Evolutionary conservation across 805 yeast genomes (phyloP).

Genomic region (Cyberlindnera sargentensis): DNA sequence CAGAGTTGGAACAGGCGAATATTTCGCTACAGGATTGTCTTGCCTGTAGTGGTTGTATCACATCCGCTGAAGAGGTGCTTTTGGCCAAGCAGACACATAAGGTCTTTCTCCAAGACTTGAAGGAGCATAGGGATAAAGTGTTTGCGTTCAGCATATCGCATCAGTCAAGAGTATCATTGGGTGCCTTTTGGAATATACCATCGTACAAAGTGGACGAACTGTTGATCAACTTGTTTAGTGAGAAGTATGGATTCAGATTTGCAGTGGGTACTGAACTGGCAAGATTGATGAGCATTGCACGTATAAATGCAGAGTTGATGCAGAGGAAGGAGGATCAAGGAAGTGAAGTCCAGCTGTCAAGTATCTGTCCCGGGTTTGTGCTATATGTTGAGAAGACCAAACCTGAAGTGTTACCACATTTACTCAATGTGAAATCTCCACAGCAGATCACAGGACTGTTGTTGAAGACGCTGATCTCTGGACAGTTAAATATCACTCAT

Average conservation of each 20-base stretch:
- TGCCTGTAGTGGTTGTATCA: conserved; percentile 96
- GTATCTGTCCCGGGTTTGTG: conserved; percentile 95
- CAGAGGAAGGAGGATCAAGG: conserved; percentile 6
- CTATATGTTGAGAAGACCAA: conserved; percentile 94
- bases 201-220: conserved; percentile 55
- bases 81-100: conserved; percentile 87
- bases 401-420: conserved; percentile 64
- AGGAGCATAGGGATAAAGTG: conserved; percentile 28
- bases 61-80: conserved; percentile 93
- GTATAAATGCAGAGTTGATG: conserved; percentile 37
- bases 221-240: conserved; percentile 49
- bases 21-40: conserved; percentile 88
- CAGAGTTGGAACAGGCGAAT: conserved; percentile 64
- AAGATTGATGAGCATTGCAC: conserved; percentile 53
- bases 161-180: conserved; percentile 78
- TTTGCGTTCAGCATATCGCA: conserved; percentile 80
- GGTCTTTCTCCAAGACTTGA: conserved; percentile 59
- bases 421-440: conserved; percentile 78
- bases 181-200: conserved; percentile 51
- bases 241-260: conserved; percentile 58
- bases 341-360: conserved; percentile 35
- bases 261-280: conserved; percentile 86
- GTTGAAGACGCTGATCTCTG: conserved; percentile 45
- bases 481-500: conserved; percentile 24
- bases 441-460: conserved; percentile 88